A percentile compares a stretch with the other conserved stretches of the same genome.
These are phyloP conservation scores for Hanseniaspora mollemarum DNA, from an alignment of 805 yeast genomes.

Conservation along the genomic window DNA sequence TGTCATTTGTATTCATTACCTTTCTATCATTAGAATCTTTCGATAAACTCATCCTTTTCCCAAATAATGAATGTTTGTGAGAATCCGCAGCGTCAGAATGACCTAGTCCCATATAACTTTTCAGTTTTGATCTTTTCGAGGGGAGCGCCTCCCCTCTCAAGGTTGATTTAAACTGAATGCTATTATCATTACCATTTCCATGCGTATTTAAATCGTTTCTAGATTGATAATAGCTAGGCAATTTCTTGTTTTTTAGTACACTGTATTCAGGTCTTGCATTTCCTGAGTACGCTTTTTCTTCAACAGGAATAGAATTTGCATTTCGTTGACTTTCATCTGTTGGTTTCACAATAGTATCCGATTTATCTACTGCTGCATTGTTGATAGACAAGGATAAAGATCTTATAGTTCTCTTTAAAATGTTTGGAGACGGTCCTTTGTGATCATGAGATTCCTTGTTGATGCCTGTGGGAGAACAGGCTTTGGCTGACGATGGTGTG, in stretches of 20 bases:
- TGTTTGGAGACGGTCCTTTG: not conserved
- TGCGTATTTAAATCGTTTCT: conserved; percentile 20
- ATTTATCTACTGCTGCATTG: not conserved
- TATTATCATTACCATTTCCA: conserved; percentile 21
- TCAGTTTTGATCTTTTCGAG: not conserved
- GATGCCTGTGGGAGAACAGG: not conserved
- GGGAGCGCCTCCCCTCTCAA: not conserved
- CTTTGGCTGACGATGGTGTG: not conserved
- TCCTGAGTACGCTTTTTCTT: not conserved
- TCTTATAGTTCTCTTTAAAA: conserved; percentile 9
- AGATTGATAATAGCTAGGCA: conserved; percentile 7
- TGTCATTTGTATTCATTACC: not conserved
- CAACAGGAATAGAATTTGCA: not conserved
- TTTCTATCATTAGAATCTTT: not conserved
- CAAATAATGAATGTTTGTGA: not conserved
- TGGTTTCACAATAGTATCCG: not conserved
- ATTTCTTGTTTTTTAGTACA: conserved; percentile 1
- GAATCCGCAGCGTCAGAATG: not conserved
- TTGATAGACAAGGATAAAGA: conserved; percentile 1
- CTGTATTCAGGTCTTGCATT: not conserved
- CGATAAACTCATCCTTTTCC: not conserved
- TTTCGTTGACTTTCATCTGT: not conserved
- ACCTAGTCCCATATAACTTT: not conserved
- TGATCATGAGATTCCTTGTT: not conserved
- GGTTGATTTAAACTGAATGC: not conserved